These are phyloP conservation scores for Amphicarpaea edgeworthii DNA, from an alignment of 306 rosid species.

Conservation along the genomic window DNA sequence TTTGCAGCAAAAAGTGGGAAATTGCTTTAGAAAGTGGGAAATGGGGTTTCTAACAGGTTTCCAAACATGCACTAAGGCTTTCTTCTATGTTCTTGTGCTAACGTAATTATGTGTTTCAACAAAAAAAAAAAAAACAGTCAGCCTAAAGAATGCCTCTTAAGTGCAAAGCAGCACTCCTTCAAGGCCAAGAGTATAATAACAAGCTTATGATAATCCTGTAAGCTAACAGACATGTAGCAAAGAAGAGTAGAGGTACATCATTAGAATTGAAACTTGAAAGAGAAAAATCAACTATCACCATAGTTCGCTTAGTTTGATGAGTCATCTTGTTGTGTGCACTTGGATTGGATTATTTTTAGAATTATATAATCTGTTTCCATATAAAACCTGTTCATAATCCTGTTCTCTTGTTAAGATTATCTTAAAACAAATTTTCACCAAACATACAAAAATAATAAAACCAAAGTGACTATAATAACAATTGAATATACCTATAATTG, in stretches of 20 bases:
- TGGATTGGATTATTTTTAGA: background rate
- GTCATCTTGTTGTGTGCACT: too few species aligned
- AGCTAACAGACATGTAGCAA: background rate
- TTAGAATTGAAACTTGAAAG: conserved; percentile 1
- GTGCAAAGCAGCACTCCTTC: background rate
- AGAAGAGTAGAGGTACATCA: background rate
- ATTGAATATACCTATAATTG: too few species aligned
- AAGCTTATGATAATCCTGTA: conserved; percentile 13
- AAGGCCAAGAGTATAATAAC: conserved; percentile 11
- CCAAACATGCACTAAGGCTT: too few species aligned
- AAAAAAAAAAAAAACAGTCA: background rate
- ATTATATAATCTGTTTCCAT: background rate
- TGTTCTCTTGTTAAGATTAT: too few species aligned
- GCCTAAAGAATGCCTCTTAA: background rate
- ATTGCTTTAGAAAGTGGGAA: too few species aligned
- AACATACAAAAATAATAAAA: too few species aligned
- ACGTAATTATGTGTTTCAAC: background rate
- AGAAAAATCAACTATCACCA: background rate
- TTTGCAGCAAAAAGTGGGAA: too few species aligned
- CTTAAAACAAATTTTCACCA: too few species aligned
- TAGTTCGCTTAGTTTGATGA: background rate
- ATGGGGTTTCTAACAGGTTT: too few species aligned
- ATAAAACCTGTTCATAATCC: background rate
- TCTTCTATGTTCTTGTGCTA: background rate
- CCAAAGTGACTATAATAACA: too few species aligned